phyloP scores from a whole-genome alignment of 2,329 filamentous ascomycete genomes.

The Elsinoe fawcettii region DNA sequence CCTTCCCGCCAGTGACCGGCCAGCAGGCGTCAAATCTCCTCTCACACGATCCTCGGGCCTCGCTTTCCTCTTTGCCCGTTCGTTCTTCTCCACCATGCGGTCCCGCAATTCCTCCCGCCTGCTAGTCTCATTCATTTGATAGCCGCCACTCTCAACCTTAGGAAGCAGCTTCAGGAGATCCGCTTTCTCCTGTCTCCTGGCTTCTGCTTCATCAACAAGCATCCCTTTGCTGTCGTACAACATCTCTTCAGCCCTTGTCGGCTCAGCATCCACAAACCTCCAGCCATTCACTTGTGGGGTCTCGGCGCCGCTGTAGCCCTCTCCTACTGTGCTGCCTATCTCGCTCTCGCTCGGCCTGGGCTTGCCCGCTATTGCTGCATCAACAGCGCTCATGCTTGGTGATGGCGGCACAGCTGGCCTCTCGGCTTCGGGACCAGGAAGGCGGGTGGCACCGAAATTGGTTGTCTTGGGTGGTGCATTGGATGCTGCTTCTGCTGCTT shows the following conservation, averaged over 20 bases:
- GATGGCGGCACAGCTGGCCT: conserved; percentile 52
- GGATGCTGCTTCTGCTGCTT: conserved; percentile 62
- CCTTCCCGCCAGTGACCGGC: conserved; percentile 58
- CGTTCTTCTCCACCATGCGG: conserved; percentile 66
- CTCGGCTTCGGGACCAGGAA: conserved; percentile 41
- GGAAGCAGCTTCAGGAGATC: conserved; percentile 36
- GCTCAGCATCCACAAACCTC: conserved; percentile 81
- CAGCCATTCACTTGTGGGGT: conserved; percentile 92
- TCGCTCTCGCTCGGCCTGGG: conserved; percentile 57
- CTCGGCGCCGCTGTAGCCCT: conserved; percentile 56
- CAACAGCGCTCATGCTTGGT: conserved; percentile 75
- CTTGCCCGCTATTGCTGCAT: conserved; percentile 72
- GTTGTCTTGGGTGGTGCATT: conserved; percentile 69
- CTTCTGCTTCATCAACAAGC: conserved; percentile 28
- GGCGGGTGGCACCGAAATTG: conserved; percentile 74
- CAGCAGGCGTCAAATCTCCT: conserved; percentile 60
- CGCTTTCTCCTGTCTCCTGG: conserved; percentile 29
- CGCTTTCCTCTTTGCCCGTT: conserved; percentile 40
- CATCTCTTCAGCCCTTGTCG: conserved; percentile 49
- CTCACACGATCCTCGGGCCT: conserved; percentile 40
- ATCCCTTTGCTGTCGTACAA: conserved; percentile 37
- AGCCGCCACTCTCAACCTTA: conserved; percentile 41
- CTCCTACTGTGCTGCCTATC: conserved; percentile 17
- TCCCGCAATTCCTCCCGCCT: conserved; percentile 75
- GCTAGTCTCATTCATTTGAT: conserved; percentile 70